Percentiles rank a stretch among this genome's conserved stretches.
phyloP scores from a whole-genome alignment of 495 filamentous ascomycete genomes.

The Neurospora africana region DNA sequence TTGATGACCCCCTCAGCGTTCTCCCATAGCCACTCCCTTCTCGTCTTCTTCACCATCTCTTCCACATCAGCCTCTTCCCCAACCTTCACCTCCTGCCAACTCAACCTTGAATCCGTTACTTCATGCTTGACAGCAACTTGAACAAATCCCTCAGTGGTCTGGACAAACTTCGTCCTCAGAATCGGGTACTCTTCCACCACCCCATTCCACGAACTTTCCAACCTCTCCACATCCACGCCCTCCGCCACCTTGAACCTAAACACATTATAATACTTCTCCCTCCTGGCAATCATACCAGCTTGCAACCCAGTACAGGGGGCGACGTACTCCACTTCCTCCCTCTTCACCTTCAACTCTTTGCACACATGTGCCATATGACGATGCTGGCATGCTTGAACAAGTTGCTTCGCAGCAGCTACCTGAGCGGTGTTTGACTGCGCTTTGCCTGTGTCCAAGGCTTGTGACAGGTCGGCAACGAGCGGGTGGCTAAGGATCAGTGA shows the following conservation, averaged over 20 bases:
- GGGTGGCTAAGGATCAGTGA: constrained; percentile 58
- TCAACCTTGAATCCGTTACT: neutral
- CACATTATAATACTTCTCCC: constrained; percentile 60
- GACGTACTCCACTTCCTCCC: constrained; percentile 52
- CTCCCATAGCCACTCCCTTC: constrained; percentile 28
- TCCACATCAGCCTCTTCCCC: constrained; percentile 16
- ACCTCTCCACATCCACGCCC: constrained; percentile 25
- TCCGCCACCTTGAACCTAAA: constrained; percentile 48
- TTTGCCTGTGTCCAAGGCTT: constrained; percentile 2
- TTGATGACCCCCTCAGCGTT: constrained; percentile 8
- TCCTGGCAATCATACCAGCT: constrained; percentile 66
- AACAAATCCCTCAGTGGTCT: constrained; percentile 57
- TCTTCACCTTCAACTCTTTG: constrained; percentile 31
- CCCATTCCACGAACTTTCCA: constrained; percentile 43
- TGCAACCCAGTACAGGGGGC: constrained; percentile 71
- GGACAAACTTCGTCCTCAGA: constrained; percentile 54
- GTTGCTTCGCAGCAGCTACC: constrained; percentile 10
- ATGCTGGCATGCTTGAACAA: constrained; percentile 22
- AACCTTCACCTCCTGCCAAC: neutral
- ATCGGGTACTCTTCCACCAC: constrained; percentile 42
- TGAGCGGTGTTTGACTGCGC: neutral
- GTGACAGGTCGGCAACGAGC: constrained; percentile 14
- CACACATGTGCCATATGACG: constrained; percentile 23
- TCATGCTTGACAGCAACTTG: constrained; percentile 56
- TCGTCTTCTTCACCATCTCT: neutral